phyloP scores from a whole-genome alignment of 2,329 filamentous ascomycete species.

The Stagonosporopsis rhizophila region DNA sequence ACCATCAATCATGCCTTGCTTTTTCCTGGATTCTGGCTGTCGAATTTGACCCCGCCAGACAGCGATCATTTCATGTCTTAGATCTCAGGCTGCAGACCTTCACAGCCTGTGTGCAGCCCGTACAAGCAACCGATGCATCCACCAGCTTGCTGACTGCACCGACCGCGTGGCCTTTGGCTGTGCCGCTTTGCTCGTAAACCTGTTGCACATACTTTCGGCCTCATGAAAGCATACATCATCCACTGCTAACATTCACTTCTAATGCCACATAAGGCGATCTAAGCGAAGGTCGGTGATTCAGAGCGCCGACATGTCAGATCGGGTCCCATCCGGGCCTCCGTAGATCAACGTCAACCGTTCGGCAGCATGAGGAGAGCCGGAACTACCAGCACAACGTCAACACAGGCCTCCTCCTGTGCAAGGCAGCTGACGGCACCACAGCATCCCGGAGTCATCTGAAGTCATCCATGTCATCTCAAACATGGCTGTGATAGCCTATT shows the following conservation, averaged over 20 bases:
- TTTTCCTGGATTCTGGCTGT: neutral
- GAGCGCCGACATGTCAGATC: constrained; percentile 13
- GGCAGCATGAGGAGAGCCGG: constrained; percentile 21
- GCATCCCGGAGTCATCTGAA: constrained; percentile 4
- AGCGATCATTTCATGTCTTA: neutral
- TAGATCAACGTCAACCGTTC: constrained; percentile 18
- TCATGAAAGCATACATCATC: constrained; percentile 2
- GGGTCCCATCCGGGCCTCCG: constrained; percentile 9
- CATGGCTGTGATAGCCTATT: constrained; percentile 17
- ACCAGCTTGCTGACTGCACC: constrained; percentile 3
- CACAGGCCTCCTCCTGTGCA: constrained; percentile 4
- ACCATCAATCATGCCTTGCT: neutral
- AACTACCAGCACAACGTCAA: constrained; percentile 17
- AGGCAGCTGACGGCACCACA: constrained; percentile 9
- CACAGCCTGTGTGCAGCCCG: neutral
- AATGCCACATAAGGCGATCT: neutral
- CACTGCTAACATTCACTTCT: constrained; percentile 4
- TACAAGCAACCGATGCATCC: neutral
- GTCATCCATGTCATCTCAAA: constrained; percentile 6
- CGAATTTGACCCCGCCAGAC: neutral
- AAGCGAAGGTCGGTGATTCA: constrained; percentile 7
- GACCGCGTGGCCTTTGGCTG: neutral
- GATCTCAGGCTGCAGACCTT: neutral
- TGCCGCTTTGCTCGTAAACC: constrained; percentile 5
- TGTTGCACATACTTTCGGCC: neutral